Conservation (phyloP, 768 basidiomycete species). For the Russula sp. region DNA sequence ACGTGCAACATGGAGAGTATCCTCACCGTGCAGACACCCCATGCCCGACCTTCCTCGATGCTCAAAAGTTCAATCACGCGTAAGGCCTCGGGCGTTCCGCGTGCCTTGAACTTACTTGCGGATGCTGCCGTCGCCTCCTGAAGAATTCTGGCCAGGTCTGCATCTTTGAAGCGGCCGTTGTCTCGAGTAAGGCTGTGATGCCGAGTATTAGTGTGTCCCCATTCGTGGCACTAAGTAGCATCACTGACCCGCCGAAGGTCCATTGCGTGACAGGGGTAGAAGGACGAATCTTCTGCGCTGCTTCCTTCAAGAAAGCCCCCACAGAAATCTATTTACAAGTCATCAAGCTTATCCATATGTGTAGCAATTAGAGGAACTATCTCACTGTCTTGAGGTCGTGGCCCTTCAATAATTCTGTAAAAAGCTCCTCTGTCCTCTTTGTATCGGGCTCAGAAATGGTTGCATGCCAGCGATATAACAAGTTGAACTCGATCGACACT, state of each 20-base stretch:
- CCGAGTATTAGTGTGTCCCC: not conserved
- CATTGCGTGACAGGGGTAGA: slow-evolving; percentile 25
- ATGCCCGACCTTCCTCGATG: slow-evolving; percentile 56
- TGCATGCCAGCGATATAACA: slow-evolving; percentile 35
- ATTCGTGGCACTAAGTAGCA: not conserved
- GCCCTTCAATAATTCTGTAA: not conserved
- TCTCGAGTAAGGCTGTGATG: slow-evolving; percentile 27
- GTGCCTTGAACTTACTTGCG: slow-evolving; percentile 59
- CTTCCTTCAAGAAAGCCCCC: slow-evolving; percentile 23
- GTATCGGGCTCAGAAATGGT: slow-evolving; percentile 10
- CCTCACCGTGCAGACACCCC: slow-evolving; percentile 67
- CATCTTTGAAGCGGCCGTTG: slow-evolving; percentile 47
- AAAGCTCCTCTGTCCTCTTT: slow-evolving; percentile 1
- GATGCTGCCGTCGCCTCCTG: slow-evolving; percentile 51
- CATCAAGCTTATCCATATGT: slow-evolving; percentile 3
- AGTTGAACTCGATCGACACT: slow-evolving; percentile 68
- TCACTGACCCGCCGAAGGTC: slow-evolving; percentile 24
- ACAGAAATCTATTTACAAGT: slow-evolving; percentile 28
- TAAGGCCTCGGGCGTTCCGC: slow-evolving; percentile 60
- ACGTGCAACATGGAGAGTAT: not conserved
- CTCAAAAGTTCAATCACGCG: slow-evolving; percentile 62
- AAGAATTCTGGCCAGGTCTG: slow-evolving; percentile 53
- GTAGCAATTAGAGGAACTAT: not conserved
- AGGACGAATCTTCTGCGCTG: slow-evolving; percentile 25
- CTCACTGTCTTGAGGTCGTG: slow-evolving; percentile 6